Percentiles rank a stretch among this genome's conserved stretches.
Evolutionary conservation across 345 rosid species (phyloP).

Genomic region (Moringa oleifera): DNA sequence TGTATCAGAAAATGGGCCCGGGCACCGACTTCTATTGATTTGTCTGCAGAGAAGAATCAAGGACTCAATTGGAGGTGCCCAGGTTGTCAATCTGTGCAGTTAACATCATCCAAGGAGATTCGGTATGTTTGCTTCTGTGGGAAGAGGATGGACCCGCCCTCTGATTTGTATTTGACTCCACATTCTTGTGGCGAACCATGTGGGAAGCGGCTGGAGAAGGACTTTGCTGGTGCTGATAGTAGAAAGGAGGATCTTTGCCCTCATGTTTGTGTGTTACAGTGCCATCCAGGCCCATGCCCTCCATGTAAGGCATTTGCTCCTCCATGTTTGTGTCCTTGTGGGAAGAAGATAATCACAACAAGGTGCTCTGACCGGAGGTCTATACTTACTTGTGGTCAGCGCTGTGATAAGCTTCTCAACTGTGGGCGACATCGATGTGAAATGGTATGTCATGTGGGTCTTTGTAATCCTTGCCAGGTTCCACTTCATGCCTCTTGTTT

Average conservation of each 20-base stretch:
- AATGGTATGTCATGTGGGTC: constrained; percentile 70
- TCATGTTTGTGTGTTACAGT: constrained; percentile 90
- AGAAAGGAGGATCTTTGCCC: constrained; percentile 69
- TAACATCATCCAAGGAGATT: constrained; percentile 66
- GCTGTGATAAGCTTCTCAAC: constrained; percentile 65
- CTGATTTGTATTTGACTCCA: constrained; percentile 90
- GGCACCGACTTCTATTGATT: constrained; percentile 83
- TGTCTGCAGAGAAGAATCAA: constrained; percentile 70
- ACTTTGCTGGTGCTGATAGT: constrained; percentile 23
- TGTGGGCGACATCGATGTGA: constrained; percentile 78
- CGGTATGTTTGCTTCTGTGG: constrained; percentile 79
- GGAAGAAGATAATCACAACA: constrained; percentile 71
- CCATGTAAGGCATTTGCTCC: constrained; percentile 97
- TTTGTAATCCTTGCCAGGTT: constrained; percentile 74
- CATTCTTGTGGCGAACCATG: constrained; percentile 98
- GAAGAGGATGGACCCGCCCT: constrained; percentile 78
- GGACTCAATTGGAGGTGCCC: constrained; percentile 98
- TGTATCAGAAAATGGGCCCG: constrained; percentile 97
- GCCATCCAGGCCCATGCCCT: constrained; percentile 99
- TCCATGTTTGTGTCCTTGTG: constrained; percentile 74
- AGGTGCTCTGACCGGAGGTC: constrained; percentile 82
- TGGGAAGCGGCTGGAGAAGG: constrained; percentile 84
- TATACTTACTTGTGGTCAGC: constrained; percentile 69
- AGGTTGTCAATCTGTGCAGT: constrained; percentile 91
- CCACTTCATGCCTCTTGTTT: constrained; percentile 69